Evolutionary conservation across 139 green algal species (phyloP), one percentile per base, ranked within the genome.

Genomic region (Parachlorella kessleri): DNA sequence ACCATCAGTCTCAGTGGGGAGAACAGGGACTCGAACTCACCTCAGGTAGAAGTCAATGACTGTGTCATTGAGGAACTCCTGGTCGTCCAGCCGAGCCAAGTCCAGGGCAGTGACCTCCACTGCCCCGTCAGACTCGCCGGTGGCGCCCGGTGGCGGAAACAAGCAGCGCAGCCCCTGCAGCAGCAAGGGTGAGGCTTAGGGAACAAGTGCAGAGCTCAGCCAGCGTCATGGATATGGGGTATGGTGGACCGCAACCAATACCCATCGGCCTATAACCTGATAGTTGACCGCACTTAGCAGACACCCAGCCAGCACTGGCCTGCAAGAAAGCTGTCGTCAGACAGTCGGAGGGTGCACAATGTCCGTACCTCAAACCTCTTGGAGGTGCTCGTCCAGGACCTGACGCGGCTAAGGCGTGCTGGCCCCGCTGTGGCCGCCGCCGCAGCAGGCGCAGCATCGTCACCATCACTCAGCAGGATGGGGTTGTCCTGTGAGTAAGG

Each of bases 11-110:
- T n/a, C n/a, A n/a, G n/a, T n/a, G n/a, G n/a, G n/a, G n/a, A n/a
- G n/a, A n/a, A n/a, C n/a, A n/a, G n/a, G 6, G 23, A 28, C 2
- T 33, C 8, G 33, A 9, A 64, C 75, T 38, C 76, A 93, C 86
- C 84, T 84, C 35, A 94, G 90, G 88, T 95, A 98, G 72, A 95
- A 98, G 88, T 98, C 95, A 40, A 98, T 98, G 80, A 95, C 75
- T 18, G 92, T 98, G 87, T 98, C 95, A 71, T 98, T 98, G 40
- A 98, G 83, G 55, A 98, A 98, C 78, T 97, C 90, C 3, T 82
- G 79, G 0, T 55, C 41, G 32, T 92, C 90, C 75, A 98, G 88
- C 23, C 90, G 84, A 2, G 73, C 64, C 68, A 98, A 70, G 84
- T 98, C 95, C 6, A 87, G 63, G 32, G 81, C 73, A 0, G 39